Evolutionary conservation across 805 yeast genomes (phyloP), one percentile per base, ranked within the genome.

Genomic region (Lipomyces spencermartinsiae): DNA sequence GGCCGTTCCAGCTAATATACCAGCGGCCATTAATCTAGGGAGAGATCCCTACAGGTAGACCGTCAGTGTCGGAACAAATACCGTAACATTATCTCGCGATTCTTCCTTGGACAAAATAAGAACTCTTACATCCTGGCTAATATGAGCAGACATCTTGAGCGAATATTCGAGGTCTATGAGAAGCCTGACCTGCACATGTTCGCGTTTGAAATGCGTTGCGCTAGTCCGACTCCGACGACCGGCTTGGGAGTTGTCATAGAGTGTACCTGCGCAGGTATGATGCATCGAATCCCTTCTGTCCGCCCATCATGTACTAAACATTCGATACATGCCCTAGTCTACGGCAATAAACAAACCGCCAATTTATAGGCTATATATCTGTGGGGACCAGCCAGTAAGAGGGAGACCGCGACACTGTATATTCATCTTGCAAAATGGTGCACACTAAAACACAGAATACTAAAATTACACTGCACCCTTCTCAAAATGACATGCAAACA

Each of bases 1-100:
- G 14, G 76, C 77, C 22, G 76, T 73, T 29, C 80, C 79, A 19
- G 83, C 83, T 7, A 78, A 58, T 31, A 75, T 72, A 25, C 81
- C 78, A 72, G 86, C 76, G 19, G 62, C 34, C 56, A 73, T 62
- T 22, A 62, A 60, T 25, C 58, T 59, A 22, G 58, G 12, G 19
- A 46, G 64, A 54, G 66, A 64, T 34, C 62, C 61, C 67, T 61
- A 55, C 43, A 19, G 9, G 12, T 25, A 43, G 12, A 43, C 22
- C 6, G 49, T 43, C 49, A 43, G n/a, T n/a, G 16, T 25, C 29
- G 3, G 29, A 25, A 43, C 49, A 43, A 6, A n/a, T 43, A 43
- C 49, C 5, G 49, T n/a, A 14, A 43, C 49, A 12, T 43, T 7
- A 16, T n/a, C 49, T 43, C 7, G 22, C 8, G 49, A 12, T 43